Base-by-base conservation (phyloP, 345 rosid genomes). In the Lepidium africanum region DNA sequence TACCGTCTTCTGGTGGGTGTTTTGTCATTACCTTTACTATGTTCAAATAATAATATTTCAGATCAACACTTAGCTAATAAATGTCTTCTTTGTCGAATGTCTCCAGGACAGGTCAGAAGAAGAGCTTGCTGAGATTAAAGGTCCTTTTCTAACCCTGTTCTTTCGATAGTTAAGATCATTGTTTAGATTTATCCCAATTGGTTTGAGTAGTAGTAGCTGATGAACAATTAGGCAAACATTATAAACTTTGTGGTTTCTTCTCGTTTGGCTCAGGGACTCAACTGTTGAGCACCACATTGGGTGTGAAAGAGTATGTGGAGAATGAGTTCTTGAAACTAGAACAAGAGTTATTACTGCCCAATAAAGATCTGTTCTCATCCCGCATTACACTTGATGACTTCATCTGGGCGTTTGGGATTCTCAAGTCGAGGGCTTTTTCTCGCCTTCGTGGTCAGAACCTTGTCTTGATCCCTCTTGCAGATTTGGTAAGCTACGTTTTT, bases 101-200 rank as follows among this genome's bases (percentile, higher is more conserved):
- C 75, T 85, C 81, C 96, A 90, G 98, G 75, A 82, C 98, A 93
- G 98, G 96, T 90, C 97, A 76, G 96, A 90, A 78, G 91, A 88
- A 72, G 98, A 93, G 86, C 88, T 90, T 63, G 86, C 80, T 59
- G 88, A 93, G 81, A 83, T 93, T 70, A 87, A 87, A 88, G 98
- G 98, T 92, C 54, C 72, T 35, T 15, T 54, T 47, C 32, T 54
- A 37, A 42, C 21, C 33, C 36, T 48, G 32, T 27, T 25, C 16
- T 36, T 48, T 25, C 21, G 1, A 10, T 25, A 48, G 33, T 45
- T 6, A 15, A n/a, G 57, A 14, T 56, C 41, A 53, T 40, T 43
- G 45, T 63, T 51, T 63, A 42, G 55, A 19, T 60, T 61, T 25
- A 38, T 38, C 40, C 49, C 59, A 25, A 49, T 36, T 40, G 27